These are phyloP conservation scores for Lentinula lateritia DNA, from an alignment of 768 basidiomycete genomes.

Conservation along the genomic window DNA sequence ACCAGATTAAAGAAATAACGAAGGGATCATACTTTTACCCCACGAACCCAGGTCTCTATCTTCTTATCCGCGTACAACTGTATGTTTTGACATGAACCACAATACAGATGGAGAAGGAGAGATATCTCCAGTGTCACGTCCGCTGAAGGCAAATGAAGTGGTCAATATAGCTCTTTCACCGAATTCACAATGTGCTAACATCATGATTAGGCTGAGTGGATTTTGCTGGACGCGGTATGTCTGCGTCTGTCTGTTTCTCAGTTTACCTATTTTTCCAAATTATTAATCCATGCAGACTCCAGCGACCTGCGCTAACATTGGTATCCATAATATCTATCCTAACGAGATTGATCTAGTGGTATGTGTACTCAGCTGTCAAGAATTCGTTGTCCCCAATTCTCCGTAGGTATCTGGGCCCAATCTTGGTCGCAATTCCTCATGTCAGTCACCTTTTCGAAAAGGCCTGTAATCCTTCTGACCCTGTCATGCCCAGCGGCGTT, in stretches of 20 bases:
- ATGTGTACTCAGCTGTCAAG: constrained; percentile 18
- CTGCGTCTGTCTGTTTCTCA: background rate
- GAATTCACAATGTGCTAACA: background rate
- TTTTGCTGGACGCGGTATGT: constrained; percentile 79
- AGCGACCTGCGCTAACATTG: constrained; percentile 89
- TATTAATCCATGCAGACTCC: constrained; percentile 55
- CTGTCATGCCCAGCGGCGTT: constrained; percentile 58
- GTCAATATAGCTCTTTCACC: constrained; percentile 22
- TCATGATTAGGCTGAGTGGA: constrained; percentile 67
- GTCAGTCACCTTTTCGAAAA: constrained; percentile 30
- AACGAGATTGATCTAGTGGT: constrained; percentile 88
- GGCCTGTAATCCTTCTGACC: background rate
- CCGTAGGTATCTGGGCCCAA: constrained; percentile 80
- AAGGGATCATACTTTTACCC: constrained; percentile 78
- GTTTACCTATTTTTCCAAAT: background rate
- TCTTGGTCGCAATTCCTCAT: constrained; percentile 77
- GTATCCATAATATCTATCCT: constrained; percentile 82
- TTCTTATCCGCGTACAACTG: background rate
- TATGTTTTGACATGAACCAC: background rate
- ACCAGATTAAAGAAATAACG: constrained; percentile 69
- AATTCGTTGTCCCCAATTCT: background rate
- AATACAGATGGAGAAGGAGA: constrained; percentile 63
- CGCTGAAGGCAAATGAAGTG: constrained; percentile 69
- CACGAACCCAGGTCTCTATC: constrained; percentile 38
- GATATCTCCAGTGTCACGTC: constrained; percentile 51